phyloP scores from a whole-genome alignment of 1,139 yeast genomes.

The Protomyces arabidopsidicola region DNA sequence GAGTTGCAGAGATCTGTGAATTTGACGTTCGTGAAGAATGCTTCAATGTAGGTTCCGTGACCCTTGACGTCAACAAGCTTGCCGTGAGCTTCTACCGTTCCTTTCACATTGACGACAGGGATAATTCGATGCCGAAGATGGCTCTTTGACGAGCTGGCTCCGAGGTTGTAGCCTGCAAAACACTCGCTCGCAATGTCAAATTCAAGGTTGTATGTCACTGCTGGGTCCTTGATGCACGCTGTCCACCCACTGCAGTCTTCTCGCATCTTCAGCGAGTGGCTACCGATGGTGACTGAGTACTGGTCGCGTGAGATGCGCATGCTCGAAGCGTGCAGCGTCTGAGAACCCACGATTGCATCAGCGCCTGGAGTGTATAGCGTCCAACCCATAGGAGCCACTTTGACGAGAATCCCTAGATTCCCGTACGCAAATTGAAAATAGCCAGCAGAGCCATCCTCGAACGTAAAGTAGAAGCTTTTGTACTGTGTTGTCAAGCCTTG shows the following conservation, averaged over 20 bases:
- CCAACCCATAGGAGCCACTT: constrained; percentile 22
- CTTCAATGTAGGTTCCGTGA: constrained; percentile 6
- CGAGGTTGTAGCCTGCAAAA: constrained; percentile 5
- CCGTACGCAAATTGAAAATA: constrained; percentile 27
- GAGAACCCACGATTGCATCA: constrained; percentile 17
- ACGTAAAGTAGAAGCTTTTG: constrained; percentile 28
- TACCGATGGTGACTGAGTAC: neutral
- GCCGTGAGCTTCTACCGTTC: constrained; percentile 14
- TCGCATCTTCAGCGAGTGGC: constrained; percentile 17
- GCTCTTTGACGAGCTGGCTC: neutral
- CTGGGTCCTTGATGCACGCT: constrained; percentile 10
- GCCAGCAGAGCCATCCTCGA: constrained; percentile 29
- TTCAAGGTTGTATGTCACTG: constrained; percentile 1
- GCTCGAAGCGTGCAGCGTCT: constrained; percentile 15
- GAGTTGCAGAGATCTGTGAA: constrained; percentile 15
- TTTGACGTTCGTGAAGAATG: constrained; percentile 6
- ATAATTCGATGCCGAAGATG: constrained; percentile 1
- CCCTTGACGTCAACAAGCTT: constrained; percentile 3
- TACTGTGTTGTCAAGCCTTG: constrained; percentile 29
- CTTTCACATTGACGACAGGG: constrained; percentile 1
- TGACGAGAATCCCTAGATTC: constrained; percentile 26
- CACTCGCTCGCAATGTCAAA: constrained; percentile 10
- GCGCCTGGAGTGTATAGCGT: constrained; percentile 4
- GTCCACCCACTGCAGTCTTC: constrained; percentile 14
- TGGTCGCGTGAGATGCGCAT: constrained; percentile 15